Percentiles rank a stretch among this genome's conserved stretches.
Evolutionary conservation across 1,284 basidiomycete genomes (phyloP).

Genomic region (Ustilago vetiveriae): DNA sequence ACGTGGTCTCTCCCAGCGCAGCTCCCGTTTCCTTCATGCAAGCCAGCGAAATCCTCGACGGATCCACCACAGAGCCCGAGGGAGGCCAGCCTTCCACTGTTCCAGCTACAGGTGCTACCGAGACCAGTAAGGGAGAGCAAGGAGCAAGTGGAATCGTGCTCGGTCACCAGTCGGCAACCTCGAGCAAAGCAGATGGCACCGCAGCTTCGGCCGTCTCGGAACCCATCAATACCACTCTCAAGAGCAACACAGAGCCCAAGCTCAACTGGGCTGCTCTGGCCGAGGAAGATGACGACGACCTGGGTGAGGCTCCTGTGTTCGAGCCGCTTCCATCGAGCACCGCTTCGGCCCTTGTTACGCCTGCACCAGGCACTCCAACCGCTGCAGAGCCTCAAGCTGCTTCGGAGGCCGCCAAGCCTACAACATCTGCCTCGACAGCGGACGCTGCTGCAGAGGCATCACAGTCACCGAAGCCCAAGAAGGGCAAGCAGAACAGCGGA

Average conservation of each 20-base stretch:
- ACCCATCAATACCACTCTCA: slow-evolving; percentile 28
- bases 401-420: slow-evolving; percentile 1
- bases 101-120: slow-evolving; percentile 5
- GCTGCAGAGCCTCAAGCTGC: slow-evolving; percentile 4
- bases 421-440: not conserved
- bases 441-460: slow-evolving; percentile 2
- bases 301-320: slow-evolving; percentile 42
- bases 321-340: slow-evolving; percentile 30
- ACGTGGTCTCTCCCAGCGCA: slow-evolving; percentile 4
- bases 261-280: slow-evolving; percentile 48
- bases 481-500: slow-evolving; percentile 16
- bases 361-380: slow-evolving; percentile 22
- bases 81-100: slow-evolving; percentile 27
- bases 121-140: slow-evolving; percentile 22
- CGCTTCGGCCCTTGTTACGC: slow-evolving; percentile 31
- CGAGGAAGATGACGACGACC: slow-evolving; percentile 47
- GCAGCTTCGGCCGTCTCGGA: slow-evolving; percentile 22
- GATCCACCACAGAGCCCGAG: slow-evolving; percentile 19
- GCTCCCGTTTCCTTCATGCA: slow-evolving; percentile 45
- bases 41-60: slow-evolving; percentile 35
- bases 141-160: slow-evolving; percentile 21
- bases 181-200: slow-evolving; percentile 23
- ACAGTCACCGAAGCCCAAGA: slow-evolving; percentile 27
- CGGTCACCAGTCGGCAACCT: slow-evolving; percentile 8
- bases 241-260: slow-evolving; percentile 20